phyloP scores from a whole-genome alignment of 106 monocot genomes.

The Posidonia australis region DNA sequence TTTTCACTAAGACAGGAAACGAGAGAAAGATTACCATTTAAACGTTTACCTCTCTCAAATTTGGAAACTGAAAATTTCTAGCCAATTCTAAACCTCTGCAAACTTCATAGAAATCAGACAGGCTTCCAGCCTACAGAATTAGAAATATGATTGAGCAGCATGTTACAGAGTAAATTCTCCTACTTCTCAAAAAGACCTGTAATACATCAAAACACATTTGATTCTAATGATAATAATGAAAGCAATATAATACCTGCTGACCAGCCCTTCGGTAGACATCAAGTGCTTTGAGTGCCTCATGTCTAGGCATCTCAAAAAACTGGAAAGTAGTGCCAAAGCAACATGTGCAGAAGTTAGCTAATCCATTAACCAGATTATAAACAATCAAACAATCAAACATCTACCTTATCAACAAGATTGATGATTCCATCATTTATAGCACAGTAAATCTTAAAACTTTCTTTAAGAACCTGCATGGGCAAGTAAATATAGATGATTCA shows the following conservation, averaged over 20 bases:
- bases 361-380: background rate
- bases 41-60: constrained; percentile 61
- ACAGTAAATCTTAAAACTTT: constrained; percentile 90
- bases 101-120: constrained; percentile 91
- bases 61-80: constrained; percentile 94
- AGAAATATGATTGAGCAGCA: background rate
- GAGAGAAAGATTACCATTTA: background rate
- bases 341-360: background rate
- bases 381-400: constrained; percentile 4
- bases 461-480: constrained; percentile 74
- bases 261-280: constrained; percentile 85
- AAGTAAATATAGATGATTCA: background rate
- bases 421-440: constrained; percentile 99
- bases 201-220: background rate
- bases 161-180: background rate
- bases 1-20: background rate
- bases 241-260: constrained; percentile 94
- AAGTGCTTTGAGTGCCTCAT: constrained; percentile 90
- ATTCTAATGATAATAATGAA: background rate
- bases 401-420: constrained; percentile 96
- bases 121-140: constrained; percentile 54
- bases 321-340: constrained; percentile 13
- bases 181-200: background rate
- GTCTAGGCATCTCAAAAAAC: constrained; percentile 99
- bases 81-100: constrained; percentile 87